phyloP scores from a whole-genome alignment of 805 yeast species.

The Cyberlindnera mississippiensis region DNA sequence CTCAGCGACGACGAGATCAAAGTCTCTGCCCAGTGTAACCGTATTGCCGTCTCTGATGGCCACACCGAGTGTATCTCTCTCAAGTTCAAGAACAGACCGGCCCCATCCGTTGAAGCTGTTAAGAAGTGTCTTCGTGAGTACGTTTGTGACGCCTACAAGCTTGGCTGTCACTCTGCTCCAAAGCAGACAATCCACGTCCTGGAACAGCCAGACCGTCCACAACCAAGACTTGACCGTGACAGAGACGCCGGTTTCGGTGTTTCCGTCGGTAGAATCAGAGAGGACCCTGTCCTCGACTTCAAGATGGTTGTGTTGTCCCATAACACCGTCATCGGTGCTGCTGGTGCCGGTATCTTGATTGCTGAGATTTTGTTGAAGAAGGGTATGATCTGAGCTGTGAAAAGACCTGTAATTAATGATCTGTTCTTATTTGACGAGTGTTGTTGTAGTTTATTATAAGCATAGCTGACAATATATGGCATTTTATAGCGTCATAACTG shows the following conservation, averaged over 20 bases:
- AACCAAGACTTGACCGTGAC: conserved; percentile 95
- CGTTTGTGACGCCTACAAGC: conserved; percentile 73
- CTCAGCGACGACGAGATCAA: conserved; percentile 66
- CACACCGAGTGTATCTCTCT: conserved; percentile 94
- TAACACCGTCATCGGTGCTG: conserved; percentile 97
- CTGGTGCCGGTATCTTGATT: conserved; percentile 95
- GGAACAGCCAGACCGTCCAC: conserved; percentile 92
- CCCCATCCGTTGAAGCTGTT: conserved; percentile 81
- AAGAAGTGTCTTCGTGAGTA: conserved; percentile 67
- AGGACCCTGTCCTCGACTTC: conserved; percentile 87
- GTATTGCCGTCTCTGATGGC: conserved; percentile 97
- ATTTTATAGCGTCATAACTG: no score
- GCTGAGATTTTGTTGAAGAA: conserved; percentile 86
- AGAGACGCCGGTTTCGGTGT: conserved; percentile 94
- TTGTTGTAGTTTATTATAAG: no score
- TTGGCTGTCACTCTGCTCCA: conserved; percentile 91
- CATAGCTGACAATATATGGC: no score
- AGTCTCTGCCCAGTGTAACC: conserved; percentile 94
- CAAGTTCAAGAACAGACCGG: conserved; percentile 73
- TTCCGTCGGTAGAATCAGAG: conserved; percentile 90
- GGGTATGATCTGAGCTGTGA: conserved; percentile 67
- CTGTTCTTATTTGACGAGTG: no score
- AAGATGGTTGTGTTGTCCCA: conserved; percentile 98
- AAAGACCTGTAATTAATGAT: no score
- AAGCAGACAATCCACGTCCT: conserved; percentile 86